A percentile compares a stretch with the other conserved stretches of the same genome.
Evolutionary conservation across 352 stramenopile species (phyloP).

Genomic region (Phytopythium helicoides): DNA sequence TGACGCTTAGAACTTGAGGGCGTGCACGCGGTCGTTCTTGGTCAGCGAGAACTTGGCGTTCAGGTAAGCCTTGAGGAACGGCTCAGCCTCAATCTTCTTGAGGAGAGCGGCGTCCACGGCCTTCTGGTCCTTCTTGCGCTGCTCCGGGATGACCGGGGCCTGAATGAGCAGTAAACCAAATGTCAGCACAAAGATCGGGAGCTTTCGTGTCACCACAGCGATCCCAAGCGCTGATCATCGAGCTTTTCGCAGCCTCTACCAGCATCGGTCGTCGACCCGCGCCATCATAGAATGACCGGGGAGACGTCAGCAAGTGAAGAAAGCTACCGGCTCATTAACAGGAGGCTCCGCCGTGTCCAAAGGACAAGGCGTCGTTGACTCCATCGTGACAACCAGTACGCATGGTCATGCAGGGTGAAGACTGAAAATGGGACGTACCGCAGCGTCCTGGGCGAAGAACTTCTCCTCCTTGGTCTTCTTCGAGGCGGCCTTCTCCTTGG

Average conservation of each 20-base stretch:
- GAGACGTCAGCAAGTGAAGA: conserved; percentile 15
- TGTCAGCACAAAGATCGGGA: conserved; percentile 56
- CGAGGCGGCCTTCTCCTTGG: conserved; percentile 83
- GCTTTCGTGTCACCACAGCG: conserved; percentile 83
- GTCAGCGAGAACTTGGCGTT: conserved; percentile 98
- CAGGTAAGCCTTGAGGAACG: conserved; percentile 98
- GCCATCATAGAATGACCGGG: conserved; percentile 30
- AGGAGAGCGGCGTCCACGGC: conserved; percentile 92
- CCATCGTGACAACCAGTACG: conserved; percentile 7
- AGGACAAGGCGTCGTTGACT: conserved; percentile 3
- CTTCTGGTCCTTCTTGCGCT: conserved; percentile 99
- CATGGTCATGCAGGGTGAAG: conserved; percentile 1
- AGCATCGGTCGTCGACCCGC: conserved; percentile 5
- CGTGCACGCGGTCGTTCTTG: conserved; percentile 97
- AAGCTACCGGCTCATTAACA: conserved; percentile 8
- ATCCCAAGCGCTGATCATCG: conserved; percentile 88
- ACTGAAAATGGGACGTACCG: conserved; percentile 42
- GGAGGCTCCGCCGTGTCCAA: not conserved
- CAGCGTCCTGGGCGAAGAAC: conserved; percentile 95
- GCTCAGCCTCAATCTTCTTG: conserved; percentile 83
- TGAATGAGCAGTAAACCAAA: conserved; percentile 14
- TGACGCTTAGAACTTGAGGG: conserved; percentile 98
- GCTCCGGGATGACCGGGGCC: conserved; percentile 93
- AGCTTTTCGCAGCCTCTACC: conserved; percentile 9
- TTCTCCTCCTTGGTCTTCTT: conserved; percentile 96